Evolutionary conservation across 148 eudicot species (phyloP).

Genomic region (Rhododendron williamsianum): DNA sequence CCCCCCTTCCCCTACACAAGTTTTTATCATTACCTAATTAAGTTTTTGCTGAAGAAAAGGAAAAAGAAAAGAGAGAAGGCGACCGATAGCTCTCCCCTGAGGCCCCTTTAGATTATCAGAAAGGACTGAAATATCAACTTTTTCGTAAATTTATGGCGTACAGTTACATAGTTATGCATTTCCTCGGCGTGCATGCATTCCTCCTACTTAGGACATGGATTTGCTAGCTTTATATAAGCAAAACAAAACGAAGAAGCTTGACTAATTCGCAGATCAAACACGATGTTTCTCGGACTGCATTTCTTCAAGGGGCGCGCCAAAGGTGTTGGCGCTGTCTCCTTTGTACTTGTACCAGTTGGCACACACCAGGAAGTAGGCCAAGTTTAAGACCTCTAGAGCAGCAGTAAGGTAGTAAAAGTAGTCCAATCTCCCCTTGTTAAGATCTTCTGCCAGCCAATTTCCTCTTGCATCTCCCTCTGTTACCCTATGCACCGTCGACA

Average conservation of each 20-base stretch:
- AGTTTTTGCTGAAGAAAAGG: no score
- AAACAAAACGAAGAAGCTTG: background rate
- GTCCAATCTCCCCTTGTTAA: slow-evolving; percentile 57
- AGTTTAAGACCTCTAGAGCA: slow-evolving; percentile 35
- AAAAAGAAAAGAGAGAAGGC: no score
- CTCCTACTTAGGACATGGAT: slow-evolving; percentile 9
- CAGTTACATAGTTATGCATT: background rate
- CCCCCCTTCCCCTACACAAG: no score
- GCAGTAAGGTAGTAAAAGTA: slow-evolving; percentile 50
- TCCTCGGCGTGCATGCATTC: background rate
- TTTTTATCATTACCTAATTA: no score
- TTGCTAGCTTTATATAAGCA: background rate
- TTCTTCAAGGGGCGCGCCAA: slow-evolving; percentile 15
- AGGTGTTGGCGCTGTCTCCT: slow-evolving; percentile 7
- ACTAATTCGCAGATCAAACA: slow-evolving; percentile 20
- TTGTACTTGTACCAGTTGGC: slow-evolving; percentile 73
- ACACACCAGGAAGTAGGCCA: slow-evolving; percentile 41
- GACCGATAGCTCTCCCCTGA: no score
- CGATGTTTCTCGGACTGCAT: slow-evolving; percentile 20
- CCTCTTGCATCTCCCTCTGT: slow-evolving; percentile 14
- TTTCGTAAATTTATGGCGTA: no score
- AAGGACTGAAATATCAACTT: no score
- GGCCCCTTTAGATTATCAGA: no score
- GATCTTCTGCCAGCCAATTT: slow-evolving; percentile 46
- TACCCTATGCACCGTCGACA: slow-evolving; percentile 27